phyloP scores from a whole-genome alignment of 768 basidiomycete genomes.

The Termitomyces sp. region DNA sequence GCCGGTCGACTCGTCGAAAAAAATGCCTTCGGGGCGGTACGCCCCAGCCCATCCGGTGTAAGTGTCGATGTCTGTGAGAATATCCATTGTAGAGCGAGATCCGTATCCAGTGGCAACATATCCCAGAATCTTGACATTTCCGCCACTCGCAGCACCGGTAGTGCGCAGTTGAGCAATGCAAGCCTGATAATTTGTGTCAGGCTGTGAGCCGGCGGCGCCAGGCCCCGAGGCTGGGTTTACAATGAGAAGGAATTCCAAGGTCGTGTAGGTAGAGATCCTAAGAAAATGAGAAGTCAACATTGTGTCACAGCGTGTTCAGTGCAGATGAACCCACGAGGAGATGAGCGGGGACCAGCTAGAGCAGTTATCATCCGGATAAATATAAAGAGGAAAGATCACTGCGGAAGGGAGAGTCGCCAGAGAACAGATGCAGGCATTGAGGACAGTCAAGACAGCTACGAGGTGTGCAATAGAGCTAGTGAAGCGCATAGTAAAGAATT shows the following conservation, averaged over 20 bases:
- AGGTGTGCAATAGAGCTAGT: background rate
- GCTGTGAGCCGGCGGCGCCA: constrained; percentile 21
- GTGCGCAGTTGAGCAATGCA: constrained; percentile 20
- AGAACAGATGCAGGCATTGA: constrained; percentile 6
- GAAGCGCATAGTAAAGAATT: background rate
- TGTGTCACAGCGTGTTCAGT: background rate
- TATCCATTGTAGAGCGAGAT: constrained; percentile 13
- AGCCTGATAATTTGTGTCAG: constrained; percentile 23
- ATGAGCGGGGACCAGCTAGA: constrained; percentile 21
- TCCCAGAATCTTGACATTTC: constrained; percentile 26
- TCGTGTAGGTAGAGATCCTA: constrained; percentile 22
- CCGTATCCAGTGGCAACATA: constrained; percentile 26
- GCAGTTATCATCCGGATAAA: constrained; percentile 22
- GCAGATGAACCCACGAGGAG: constrained; percentile 14
- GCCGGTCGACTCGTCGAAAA: constrained; percentile 27
- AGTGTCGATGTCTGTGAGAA: constrained; percentile 23
- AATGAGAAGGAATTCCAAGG: constrained; percentile 23
- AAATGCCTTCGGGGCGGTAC: constrained; percentile 28
- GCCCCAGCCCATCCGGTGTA: constrained; percentile 24
- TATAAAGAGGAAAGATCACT: constrained; percentile 27
- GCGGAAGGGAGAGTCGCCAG: constrained; percentile 17
- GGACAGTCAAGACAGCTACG: background rate
- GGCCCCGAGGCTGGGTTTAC: constrained; percentile 29
- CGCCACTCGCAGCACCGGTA: constrained; percentile 2
- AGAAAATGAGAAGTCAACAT: background rate